A percentile compares a stretch with the other conserved stretches of the same genome.
Conservation (phyloP, 371 early-diverging fungal species). For the Mycotypha africana region DNA sequence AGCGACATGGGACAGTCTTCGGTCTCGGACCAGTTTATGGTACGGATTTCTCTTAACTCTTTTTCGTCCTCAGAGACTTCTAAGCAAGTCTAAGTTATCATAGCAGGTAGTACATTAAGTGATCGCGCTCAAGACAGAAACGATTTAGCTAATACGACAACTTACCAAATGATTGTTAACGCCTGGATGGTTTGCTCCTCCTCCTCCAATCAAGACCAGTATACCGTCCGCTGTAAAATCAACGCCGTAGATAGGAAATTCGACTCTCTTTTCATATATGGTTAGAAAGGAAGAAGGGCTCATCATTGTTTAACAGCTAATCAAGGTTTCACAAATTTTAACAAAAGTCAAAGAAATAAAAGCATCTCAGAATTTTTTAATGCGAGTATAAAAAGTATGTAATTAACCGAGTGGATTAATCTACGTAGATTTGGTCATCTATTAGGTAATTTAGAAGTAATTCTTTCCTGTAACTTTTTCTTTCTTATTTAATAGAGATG, state of each 20-base stretch:
- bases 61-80: slow-evolving; percentile 4
- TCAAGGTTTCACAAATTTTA: no score
- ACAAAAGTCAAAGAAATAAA: no score
- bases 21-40: slow-evolving; percentile 24
- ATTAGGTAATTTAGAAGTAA: no score
- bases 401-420: no score
- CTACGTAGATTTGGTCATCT: no score
- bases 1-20: slow-evolving; percentile 68
- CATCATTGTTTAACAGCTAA: no score
- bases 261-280: slow-evolving; percentile 14
- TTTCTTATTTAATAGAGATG: not conserved
- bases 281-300: no score
- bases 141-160: no score
- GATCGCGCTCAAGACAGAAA: no score
- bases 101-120: not conserved
- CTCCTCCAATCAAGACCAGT: slow-evolving; percentile 60
- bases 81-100: slow-evolving; percentile 14
- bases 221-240: slow-evolving; percentile 46
- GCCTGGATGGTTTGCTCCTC: slow-evolving; percentile 53
- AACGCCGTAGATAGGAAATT: slow-evolving; percentile 52
- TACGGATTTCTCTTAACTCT: not conserved
- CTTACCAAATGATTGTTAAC: slow-evolving; percentile 63
- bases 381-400: no score
- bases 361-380: no score
- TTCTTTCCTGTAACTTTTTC: not conserved